Conservation (phyloP, 148 eudicot genomes). For the Selenicereus undatus region DNA sequence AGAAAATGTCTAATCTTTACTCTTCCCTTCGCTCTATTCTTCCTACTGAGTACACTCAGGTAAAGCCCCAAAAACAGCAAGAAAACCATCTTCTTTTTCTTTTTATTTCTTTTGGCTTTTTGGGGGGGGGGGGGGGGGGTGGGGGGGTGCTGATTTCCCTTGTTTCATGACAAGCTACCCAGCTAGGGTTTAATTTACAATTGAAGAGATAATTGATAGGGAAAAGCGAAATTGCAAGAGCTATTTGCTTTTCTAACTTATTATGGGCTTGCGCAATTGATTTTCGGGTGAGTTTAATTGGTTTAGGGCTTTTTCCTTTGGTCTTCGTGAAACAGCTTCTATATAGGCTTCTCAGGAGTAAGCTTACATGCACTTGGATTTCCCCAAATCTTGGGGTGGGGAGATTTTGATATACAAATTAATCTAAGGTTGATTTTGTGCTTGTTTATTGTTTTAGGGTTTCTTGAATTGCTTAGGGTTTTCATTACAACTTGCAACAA, state of each 20-base stretch:
- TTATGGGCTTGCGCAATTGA: neutral
- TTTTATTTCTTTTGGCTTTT: too few relatives aligned
- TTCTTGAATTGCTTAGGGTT: neutral
- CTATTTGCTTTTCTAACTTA: neutral
- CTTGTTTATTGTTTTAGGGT: neutral
- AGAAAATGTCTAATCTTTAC: neutral
- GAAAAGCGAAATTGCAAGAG: too few relatives aligned
- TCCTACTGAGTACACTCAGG: neutral
- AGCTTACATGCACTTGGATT: too few relatives aligned
- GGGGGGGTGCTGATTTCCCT: neutral
- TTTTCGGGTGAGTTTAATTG: neutral
- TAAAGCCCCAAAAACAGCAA: neutral
- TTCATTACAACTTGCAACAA: too few relatives aligned
- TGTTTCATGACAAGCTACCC: neutral
- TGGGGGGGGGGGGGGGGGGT: neutral
- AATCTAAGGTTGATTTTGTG: too few relatives aligned
- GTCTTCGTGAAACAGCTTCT: too few relatives aligned
- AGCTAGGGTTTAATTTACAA: neutral
- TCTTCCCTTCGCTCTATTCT: slow-evolving; percentile 4
- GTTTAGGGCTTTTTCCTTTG: neutral
- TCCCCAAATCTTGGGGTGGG: too few relatives aligned
- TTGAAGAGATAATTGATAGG: neutral
- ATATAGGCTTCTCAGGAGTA: too few relatives aligned
- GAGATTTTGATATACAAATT: too few relatives aligned
- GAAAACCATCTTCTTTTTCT: neutral